Evolutionary conservation across 1,284 basidiomycete genomes (phyloP).

Genomic region (Wallemia mellicola): DNA sequence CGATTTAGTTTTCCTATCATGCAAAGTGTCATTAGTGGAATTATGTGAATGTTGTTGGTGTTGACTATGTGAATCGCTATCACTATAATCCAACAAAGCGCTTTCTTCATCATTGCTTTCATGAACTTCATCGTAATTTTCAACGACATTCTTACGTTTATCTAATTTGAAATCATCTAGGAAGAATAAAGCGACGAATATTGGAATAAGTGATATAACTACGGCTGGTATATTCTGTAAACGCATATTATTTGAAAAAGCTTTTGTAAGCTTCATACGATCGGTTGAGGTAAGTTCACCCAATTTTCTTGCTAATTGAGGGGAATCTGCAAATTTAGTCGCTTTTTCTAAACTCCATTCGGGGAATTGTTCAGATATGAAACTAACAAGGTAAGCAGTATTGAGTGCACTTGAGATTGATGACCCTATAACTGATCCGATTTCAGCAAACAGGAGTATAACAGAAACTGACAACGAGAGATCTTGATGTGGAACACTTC

Average conservation of each 20-base stretch:
- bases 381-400: background rate
- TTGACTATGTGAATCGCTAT: too few relatives aligned
- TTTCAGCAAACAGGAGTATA: slow-evolving; percentile 45
- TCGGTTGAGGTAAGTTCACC: background rate
- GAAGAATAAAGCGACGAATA: background rate
- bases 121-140: background rate
- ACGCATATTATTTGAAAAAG: background rate
- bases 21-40: too few relatives aligned
- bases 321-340: background rate
- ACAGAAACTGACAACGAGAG: slow-evolving; percentile 54
- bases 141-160: background rate
- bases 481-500: slow-evolving; percentile 33
- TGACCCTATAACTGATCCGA: slow-evolving; percentile 39
- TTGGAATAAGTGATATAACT: background rate
- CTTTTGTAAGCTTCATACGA: background rate
- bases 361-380: background rate
- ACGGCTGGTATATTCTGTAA: background rate
- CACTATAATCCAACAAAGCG: too few relatives aligned
- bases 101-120: background rate
- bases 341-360: background rate
- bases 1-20: too few relatives aligned
- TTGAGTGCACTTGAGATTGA: slow-evolving; percentile 13
- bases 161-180: background rate
- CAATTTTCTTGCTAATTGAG: background rate
- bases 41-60: too few relatives aligned